Percentiles rank a stretch among this genome's conserved stretches.
These are phyloP conservation scores for Lobosporangium transversale DNA, from an alignment of 192 early-diverging fungal species.

Conservation along the genomic window DNA sequence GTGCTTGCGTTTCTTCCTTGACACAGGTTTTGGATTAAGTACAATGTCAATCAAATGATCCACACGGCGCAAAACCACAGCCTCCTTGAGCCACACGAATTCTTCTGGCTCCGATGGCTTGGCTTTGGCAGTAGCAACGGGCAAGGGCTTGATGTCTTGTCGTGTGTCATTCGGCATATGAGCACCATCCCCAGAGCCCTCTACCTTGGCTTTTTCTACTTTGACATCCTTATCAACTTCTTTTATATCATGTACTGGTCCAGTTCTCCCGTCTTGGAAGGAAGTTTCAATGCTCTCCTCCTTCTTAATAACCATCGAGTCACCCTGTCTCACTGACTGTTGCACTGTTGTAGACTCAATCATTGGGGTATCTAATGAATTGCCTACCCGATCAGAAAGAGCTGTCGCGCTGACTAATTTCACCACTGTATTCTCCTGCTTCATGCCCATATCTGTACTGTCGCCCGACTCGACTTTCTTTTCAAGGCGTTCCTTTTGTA, in stretches of 20 bases:
- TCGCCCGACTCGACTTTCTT: constrained; percentile 4
- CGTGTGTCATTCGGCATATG: not conserved
- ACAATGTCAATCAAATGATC: constrained; percentile 64
- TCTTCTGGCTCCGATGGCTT: constrained; percentile 38
- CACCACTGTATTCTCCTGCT: constrained; percentile 9
- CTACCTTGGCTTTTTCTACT: not conserved
- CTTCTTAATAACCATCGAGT: not conserved
- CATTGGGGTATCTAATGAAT: not conserved
- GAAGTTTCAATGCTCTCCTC: not conserved
- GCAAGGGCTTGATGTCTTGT: not conserved
- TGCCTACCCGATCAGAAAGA: not conserved
- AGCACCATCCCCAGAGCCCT: not conserved
- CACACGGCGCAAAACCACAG: constrained; percentile 61
- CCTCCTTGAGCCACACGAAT: constrained; percentile 62
- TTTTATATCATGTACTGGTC: not conserved
- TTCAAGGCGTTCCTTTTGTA: constrained; percentile 15
- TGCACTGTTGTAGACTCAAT: not conserved
- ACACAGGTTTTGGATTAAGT: constrained; percentile 56
- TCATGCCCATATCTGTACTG: not conserved
- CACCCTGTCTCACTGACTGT: not conserved
- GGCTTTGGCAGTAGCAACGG: constrained; percentile 5
- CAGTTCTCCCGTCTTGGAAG: too few species aligned
- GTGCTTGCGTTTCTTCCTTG: constrained; percentile 46
- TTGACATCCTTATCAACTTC: not conserved
- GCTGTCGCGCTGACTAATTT: constrained; percentile 10